Percentiles rank a stretch among this genome's conserved stretches.
Conservation (phyloP, 345 rosid species). For the Heritiera fomes region DNA sequence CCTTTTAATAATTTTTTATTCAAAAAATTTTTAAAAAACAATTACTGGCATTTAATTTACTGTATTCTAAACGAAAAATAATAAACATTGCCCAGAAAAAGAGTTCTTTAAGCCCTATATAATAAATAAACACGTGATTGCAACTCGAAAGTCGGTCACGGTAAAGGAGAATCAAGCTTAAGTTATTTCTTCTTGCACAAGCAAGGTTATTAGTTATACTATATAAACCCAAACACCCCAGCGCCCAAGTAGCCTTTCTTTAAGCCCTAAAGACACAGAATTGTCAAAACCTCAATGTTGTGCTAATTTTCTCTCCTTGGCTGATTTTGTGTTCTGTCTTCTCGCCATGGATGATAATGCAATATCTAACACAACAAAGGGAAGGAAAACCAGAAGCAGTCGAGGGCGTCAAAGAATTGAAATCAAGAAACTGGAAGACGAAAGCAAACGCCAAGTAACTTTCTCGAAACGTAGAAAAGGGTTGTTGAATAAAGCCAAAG, state of each 20-base stretch:
- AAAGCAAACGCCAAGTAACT: conserved; percentile 24
- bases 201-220: background rate
- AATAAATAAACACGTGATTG: too few species aligned
- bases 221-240: background rate
- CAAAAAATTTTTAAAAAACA: too few species aligned
- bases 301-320: background rate
- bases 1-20: too few species aligned
- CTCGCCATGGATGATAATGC: background rate
- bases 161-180: background rate
- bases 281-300: background rate
- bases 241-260: background rate
- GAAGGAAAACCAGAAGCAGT: conserved; percentile 11
- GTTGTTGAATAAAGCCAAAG: conserved; percentile 43
- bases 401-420: conserved; percentile 31
- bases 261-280: background rate
- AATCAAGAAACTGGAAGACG: conserved; percentile 30
- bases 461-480: conserved; percentile 35
- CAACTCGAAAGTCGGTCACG: background rate
- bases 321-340: background rate
- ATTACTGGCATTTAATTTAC: too few species aligned
- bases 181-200: background rate
- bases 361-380: background rate
- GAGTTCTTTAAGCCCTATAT: too few species aligned
- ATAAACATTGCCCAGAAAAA: too few species aligned
- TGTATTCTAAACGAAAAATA: too few species aligned